A percentile compares a stretch with the other conserved stretches of the same genome.
These are phyloP conservation scores for Glarea lozoyensis DNA, from an alignment of 495 filamentous ascomycete species.

Conservation along the genomic window DNA sequence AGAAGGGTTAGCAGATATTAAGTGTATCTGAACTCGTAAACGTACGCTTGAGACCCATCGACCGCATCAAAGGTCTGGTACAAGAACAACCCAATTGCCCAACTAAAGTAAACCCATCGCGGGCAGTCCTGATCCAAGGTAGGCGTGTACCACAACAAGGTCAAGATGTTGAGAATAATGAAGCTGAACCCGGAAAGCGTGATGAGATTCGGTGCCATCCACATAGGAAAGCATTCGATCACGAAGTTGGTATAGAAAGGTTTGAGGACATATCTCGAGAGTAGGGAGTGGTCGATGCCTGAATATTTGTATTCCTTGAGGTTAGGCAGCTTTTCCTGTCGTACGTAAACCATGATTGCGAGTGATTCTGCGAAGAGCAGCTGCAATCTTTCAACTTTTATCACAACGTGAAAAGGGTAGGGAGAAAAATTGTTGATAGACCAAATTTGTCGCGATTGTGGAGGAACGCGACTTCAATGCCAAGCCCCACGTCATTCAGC, in stretches of 20 bases:
- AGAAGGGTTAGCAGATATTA: constrained; percentile 12
- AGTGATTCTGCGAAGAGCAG: constrained; percentile 15
- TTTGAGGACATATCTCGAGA: constrained; percentile 87
- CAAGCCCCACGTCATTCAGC: constrained; percentile 8
- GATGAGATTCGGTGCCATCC: constrained; percentile 82
- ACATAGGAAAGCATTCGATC: constrained; percentile 89
- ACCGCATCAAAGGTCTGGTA: constrained; percentile 99
- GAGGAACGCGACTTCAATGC: neutral
- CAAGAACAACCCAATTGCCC: constrained; percentile 81
- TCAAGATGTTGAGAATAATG: constrained; percentile 84
- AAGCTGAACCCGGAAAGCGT: constrained; percentile 89
- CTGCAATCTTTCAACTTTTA: no score
- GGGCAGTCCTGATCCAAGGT: constrained; percentile 89
- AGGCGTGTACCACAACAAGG: constrained; percentile 94
- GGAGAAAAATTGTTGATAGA: neutral
- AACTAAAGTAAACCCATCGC: constrained; percentile 86
- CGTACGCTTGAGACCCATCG: constrained; percentile 87
- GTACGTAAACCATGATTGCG: constrained; percentile 67
- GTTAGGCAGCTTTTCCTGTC: constrained; percentile 80
- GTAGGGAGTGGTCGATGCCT: constrained; percentile 76
- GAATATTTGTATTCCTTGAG: constrained; percentile 89
- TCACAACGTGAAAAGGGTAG: neutral
- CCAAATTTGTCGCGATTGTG: neutral
- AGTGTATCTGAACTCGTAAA: constrained; percentile 11
- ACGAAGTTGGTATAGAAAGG: constrained; percentile 95